These are phyloP conservation scores for Starmerella roubikii DNA, from an alignment of 805 yeast genomes.

Conservation along the genomic window DNA sequence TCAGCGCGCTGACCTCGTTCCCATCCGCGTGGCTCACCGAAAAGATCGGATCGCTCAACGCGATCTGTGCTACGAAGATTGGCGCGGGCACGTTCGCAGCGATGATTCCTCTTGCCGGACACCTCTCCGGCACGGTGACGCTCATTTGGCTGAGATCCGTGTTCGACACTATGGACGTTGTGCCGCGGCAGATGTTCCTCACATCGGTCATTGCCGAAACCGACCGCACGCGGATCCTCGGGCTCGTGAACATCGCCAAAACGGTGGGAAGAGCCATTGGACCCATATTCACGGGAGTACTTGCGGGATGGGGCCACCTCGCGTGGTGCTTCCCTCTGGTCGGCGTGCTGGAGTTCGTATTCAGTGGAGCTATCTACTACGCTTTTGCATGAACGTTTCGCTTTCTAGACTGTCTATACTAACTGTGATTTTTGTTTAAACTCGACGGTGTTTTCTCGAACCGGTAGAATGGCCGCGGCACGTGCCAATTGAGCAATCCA, in stretches of 20 bases:
- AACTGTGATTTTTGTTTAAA: too few species aligned
- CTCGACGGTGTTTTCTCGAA: too few species aligned
- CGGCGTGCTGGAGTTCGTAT: conserved; percentile 26
- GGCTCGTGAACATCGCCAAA: conserved; percentile 73
- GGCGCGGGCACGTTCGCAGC: conserved; percentile 62
- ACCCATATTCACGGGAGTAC: conserved; percentile 62
- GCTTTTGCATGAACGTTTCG: conserved; percentile 5
- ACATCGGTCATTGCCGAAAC: conserved; percentile 49
- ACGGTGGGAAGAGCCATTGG: conserved; percentile 76
- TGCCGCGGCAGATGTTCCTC: conserved; percentile 72
- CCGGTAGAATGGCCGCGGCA: too few species aligned
- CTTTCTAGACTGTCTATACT: too few species aligned
- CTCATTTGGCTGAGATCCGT: conserved; percentile 44
- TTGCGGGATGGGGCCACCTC: conserved; percentile 36
- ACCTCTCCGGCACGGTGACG: conserved; percentile 34
- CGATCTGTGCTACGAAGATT: conserved; percentile 59
- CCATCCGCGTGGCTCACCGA: conserved; percentile 65
- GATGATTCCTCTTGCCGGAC: conserved; percentile 36
- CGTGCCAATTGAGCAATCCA: too few species aligned
- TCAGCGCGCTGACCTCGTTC: conserved; percentile 40
- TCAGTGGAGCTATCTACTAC: conserved; percentile 14
- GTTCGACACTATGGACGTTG: conserved; percentile 76
- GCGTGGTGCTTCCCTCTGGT: conserved; percentile 25
- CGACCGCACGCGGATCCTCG: conserved; percentile 67
- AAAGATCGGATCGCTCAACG: conserved; percentile 60